phyloP scores from a whole-genome alignment of 495 filamentous ascomycete species.

The Penicillium cosmopolitanum region DNA sequence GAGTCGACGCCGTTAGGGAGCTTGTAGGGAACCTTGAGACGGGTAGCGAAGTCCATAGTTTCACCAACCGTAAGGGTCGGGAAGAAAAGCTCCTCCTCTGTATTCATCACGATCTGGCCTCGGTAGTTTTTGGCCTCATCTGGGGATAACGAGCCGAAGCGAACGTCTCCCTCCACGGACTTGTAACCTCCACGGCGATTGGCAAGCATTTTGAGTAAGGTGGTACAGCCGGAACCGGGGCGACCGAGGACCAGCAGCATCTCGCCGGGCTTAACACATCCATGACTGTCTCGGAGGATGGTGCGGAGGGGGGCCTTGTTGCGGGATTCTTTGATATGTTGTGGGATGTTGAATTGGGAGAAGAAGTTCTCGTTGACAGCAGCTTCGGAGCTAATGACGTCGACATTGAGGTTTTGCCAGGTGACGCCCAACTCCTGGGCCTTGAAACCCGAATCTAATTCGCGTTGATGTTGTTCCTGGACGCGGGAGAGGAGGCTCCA shows the following conservation, averaged over 20 bases:
- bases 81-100: conserved; percentile 75
- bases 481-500: conserved; percentile 53
- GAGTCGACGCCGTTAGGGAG: conserved; percentile 43
- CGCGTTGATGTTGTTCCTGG: conserved; percentile 46
- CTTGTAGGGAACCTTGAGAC: conserved; percentile 41
- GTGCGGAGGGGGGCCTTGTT: conserved; percentile 40
- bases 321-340: conserved; percentile 41
- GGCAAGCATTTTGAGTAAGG: conserved; percentile 64
- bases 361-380: conserved; percentile 53
- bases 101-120: conserved; percentile 72
- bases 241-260: conserved; percentile 52
- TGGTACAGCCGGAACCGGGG: conserved; percentile 50
- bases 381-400: conserved; percentile 47
- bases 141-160: conserved; percentile 59
- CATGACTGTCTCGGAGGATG: conserved; percentile 47
- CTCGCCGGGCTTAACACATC: conserved; percentile 58
- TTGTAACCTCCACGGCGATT: conserved; percentile 65
- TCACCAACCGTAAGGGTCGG: conserved; percentile 70
- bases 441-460: conserved; percentile 50
- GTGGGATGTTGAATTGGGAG: conserved; percentile 61
- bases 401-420: conserved; percentile 53
- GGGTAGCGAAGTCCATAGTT: conserved; percentile 69
- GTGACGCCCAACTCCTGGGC: conserved; percentile 57
- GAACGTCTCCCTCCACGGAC: conserved; percentile 56
- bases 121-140: conserved; percentile 62